These are phyloP conservation scores for Periglandula ipomoeae DNA, from an alignment of 2,329 filamentous ascomycete species.

Conservation along the genomic window DNA sequence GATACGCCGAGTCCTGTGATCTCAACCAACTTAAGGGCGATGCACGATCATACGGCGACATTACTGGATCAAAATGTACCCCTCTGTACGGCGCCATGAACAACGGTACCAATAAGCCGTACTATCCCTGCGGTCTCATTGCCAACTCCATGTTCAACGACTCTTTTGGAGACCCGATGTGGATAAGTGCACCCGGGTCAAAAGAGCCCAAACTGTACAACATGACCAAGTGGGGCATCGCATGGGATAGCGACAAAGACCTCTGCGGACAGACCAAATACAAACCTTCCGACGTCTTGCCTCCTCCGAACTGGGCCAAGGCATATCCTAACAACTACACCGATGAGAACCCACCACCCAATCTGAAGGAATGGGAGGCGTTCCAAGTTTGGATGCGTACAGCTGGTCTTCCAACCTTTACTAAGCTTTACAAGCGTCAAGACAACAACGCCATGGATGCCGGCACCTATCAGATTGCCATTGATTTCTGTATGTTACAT, in stretches of 20 bases:
- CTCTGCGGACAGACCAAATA: slow-evolving; percentile 69
- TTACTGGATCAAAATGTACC: slow-evolving; percentile 63
- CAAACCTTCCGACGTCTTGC: slow-evolving; percentile 54
- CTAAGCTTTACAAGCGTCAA: slow-evolving; percentile 83
- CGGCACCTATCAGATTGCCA: slow-evolving; percentile 68
- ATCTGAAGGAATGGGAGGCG: slow-evolving; percentile 66
- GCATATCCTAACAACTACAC: slow-evolving; percentile 66
- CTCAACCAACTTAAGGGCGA: slow-evolving; percentile 70
- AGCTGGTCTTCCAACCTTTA: slow-evolving; percentile 86
- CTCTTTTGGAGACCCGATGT: slow-evolving; percentile 60
- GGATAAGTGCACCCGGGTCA: slow-evolving; percentile 39
- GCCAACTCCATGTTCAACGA: slow-evolving; percentile 98
- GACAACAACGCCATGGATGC: slow-evolving; percentile 56
- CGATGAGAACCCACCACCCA: slow-evolving; percentile 52
- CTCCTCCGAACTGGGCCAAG: slow-evolving; percentile 76
- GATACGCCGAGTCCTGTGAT: slow-evolving; percentile 88
- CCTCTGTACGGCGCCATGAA: slow-evolving; percentile 50
- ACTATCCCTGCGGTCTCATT: slow-evolving; percentile 92
- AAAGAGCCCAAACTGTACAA: slow-evolving; percentile 44
- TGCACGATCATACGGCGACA: slow-evolving; percentile 47
- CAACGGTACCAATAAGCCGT: slow-evolving; percentile 51
- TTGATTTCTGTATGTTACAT: slow-evolving; percentile 66
- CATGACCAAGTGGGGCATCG: slow-evolving; percentile 74
- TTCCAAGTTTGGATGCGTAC: slow-evolving; percentile 99
- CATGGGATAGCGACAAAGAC: slow-evolving; percentile 75